Evolutionary conservation across 495 filamentous ascomycete species (phyloP).

Genomic region (Pyronema domesticum): DNA sequence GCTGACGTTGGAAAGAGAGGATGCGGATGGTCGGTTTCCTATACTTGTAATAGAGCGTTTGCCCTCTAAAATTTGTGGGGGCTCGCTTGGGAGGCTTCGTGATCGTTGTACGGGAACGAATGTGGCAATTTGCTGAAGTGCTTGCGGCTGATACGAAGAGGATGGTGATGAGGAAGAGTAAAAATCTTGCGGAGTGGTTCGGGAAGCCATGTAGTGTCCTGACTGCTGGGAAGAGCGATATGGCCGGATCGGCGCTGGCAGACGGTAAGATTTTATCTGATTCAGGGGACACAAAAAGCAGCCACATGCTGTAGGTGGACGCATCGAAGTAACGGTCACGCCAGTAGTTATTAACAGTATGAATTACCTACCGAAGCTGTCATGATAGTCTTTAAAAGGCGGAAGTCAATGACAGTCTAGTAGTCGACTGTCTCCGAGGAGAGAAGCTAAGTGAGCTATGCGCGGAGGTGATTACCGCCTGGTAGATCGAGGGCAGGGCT

Average conservation of each 20-base stretch:
- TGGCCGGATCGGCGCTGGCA: not conserved
- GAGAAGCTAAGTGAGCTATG: not conserved
- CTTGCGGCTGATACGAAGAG: not conserved
- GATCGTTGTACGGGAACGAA: not conserved
- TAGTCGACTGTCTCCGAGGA: not conserved
- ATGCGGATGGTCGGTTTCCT: not conserved
- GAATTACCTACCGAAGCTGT: not conserved
- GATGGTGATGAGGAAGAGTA: not conserved
- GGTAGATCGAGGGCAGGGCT: not conserved
- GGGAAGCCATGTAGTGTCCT: not conserved
- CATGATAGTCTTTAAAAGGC: not conserved
- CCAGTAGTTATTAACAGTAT: not conserved
- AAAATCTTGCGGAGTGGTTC: not conserved
- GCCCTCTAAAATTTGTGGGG: too few species aligned
- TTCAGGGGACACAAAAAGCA: not conserved
- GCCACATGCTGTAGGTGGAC: not conserved
- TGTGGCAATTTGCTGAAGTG: not conserved
- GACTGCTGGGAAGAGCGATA: not conserved
- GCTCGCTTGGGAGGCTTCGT: not conserved
- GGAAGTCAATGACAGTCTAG: not conserved
- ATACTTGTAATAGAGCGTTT: not conserved
- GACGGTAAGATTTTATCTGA: slow-evolving; percentile 3
- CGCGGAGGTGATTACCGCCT: not conserved
- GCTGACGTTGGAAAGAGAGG: not conserved
- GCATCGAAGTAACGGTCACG: not conserved